Percentiles rank a stretch among this genome's conserved stretches.
Conservation (phyloP, 345 rosid species). For the Melaleuca quinquenervia region DNA sequence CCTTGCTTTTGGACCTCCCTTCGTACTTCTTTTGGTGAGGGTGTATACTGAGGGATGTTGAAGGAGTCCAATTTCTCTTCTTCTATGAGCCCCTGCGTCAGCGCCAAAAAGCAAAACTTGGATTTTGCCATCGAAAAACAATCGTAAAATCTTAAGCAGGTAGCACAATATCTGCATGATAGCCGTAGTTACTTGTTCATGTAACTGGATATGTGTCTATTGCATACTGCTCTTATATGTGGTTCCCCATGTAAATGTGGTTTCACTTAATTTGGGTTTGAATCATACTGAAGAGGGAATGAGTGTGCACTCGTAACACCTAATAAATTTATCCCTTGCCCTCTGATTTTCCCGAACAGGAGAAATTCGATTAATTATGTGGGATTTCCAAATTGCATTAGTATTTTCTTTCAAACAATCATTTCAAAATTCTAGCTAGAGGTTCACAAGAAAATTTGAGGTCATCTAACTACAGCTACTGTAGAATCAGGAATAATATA, state of each 20-base stretch:
- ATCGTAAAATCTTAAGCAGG: not conserved
- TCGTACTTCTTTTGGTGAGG: conserved; percentile 34
- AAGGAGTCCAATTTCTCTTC: conserved; percentile 30
- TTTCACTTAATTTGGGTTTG: too few relatives aligned
- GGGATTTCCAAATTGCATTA: not conserved
- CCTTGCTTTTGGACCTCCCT: conserved; percentile 23
- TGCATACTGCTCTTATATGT: too few relatives aligned
- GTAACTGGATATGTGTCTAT: too few relatives aligned
- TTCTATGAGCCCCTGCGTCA: conserved; percentile 29
- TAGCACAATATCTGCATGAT: too few relatives aligned
- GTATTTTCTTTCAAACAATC: not conserved
- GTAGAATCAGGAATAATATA: not conserved
- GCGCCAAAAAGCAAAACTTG: too few relatives aligned
- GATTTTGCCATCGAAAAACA: too few relatives aligned
- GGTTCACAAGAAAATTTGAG: not conserved
- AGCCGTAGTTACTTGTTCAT: too few relatives aligned
- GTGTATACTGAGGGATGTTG: conserved; percentile 39
- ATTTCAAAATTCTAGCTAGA: not conserved
- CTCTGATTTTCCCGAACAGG: not conserved
- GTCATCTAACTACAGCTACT: too few relatives aligned
- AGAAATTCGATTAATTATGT: too few relatives aligned
- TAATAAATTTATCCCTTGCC: not conserved
- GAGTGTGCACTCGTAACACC: not conserved
- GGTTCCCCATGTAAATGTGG: too few relatives aligned
- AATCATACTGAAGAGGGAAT: not conserved